A percentile compares a stretch with the other conserved stretches of the same genome.
These are phyloP conservation scores for Aphelidium insulamus DNA, from an alignment of 371 early-diverging fungal species.

Conservation along the genomic window DNA sequence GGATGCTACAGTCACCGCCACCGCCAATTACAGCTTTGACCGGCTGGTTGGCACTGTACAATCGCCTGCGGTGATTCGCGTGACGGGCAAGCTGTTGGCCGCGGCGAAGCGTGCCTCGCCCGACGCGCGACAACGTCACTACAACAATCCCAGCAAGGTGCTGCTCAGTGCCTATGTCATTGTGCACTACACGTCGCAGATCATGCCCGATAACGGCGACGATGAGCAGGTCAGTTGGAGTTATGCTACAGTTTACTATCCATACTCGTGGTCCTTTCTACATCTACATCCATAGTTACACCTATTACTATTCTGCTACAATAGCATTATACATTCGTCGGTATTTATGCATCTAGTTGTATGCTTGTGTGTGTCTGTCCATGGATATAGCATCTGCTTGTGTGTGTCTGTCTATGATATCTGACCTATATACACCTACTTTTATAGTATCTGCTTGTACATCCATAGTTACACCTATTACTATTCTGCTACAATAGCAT, in stretches of 20 bases:
- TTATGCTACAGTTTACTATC: background rate
- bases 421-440: too few species aligned
- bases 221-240: conserved; percentile 23
- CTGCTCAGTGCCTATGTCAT: conserved; percentile 43
- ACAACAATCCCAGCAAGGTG: conserved; percentile 25
- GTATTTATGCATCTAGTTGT: background rate
- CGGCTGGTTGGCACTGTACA: too few species aligned
- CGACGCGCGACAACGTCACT: too few species aligned
- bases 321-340: too few species aligned
- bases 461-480: too few species aligned
- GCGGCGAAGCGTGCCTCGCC: too few species aligned
- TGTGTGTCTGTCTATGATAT: conserved; percentile 1
- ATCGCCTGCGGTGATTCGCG: too few species aligned
- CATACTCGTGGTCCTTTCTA: background rate
- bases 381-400: conserved; percentile 1
- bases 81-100: too few species aligned
- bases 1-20: too few species aligned
- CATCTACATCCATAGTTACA: background rate
- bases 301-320: too few species aligned
- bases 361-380: background rate
- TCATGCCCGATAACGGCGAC: conserved; percentile 19
- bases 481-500: too few species aligned
- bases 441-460: background rate
- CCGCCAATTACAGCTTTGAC: too few species aligned
- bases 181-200: conserved; percentile 29